Percentiles rank a stretch among this genome's conserved stretches.
These are phyloP conservation scores for Candida tropicalis DNA, from an alignment of 1,139 yeast genomes.

Conservation along the genomic window DNA sequence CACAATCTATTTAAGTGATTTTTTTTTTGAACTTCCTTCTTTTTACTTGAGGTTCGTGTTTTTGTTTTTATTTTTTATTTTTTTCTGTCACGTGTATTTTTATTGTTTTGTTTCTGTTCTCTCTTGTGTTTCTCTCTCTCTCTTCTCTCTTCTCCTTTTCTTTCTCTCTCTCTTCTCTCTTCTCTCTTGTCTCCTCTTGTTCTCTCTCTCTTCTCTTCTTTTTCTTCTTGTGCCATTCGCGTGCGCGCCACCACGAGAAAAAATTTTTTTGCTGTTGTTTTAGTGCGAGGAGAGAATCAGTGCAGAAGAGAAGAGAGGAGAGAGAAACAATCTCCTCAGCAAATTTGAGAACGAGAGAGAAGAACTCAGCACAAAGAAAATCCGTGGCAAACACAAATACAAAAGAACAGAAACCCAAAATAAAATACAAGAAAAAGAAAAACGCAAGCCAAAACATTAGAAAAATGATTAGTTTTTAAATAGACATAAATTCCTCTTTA, in stretches of 20 bases:
- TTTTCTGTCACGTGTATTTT: constrained; percentile 6
- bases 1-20: constrained; percentile 10
- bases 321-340: constrained; percentile 3
- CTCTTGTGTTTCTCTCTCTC: constrained; percentile 5
- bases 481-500: constrained; percentile 4
- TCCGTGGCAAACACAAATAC: constrained; percentile 1
- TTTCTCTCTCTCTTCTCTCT: constrained; percentile 3
- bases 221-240: too few relatives aligned
- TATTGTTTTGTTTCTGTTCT: background rate
- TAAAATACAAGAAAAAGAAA: background rate
- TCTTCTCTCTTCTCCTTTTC: constrained; percentile 4
- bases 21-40: background rate
- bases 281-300: constrained; percentile 3
- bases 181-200: background rate
- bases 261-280: background rate
- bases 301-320: constrained; percentile 5
- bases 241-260: too few relatives aligned
- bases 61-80: constrained; percentile 1
- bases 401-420: constrained; percentile 3
- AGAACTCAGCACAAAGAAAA: constrained; percentile 1
- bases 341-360: constrained; percentile 5
- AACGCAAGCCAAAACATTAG: too few relatives aligned
- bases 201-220: background rate
- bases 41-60: background rate
- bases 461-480: constrained; percentile 4